Evolutionary conservation across 1,139 yeast species (phyloP).

Genomic region (Candida sp.): DNA sequence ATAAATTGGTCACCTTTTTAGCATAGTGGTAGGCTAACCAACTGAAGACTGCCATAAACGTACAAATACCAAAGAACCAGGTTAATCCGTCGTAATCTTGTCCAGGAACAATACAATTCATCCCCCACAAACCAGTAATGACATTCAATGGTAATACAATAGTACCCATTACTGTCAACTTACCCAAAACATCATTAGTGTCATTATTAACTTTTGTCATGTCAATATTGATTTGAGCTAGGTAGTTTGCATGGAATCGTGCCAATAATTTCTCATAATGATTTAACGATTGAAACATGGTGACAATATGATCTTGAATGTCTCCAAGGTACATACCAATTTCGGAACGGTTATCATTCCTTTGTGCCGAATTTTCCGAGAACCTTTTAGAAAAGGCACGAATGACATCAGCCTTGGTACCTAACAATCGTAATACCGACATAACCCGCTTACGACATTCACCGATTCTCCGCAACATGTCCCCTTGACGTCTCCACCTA

Average conservation of each 20-base stretch:
- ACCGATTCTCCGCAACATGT: conserved; percentile 91
- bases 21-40: conserved; percentile 41
- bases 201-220: conserved; percentile 98
- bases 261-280: conserved; percentile 94
- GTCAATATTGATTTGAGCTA: conserved; percentile 95
- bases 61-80: conserved; percentile 68
- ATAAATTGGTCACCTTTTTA: conserved; percentile 40
- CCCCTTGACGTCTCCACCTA: conserved; percentile 91
- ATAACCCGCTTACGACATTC: conserved; percentile 93
- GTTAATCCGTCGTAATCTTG: conserved; percentile 67
- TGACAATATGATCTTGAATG: conserved; percentile 91
- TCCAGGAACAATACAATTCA: conserved; percentile 97
- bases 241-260: conserved; percentile 88
- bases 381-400: conserved; percentile 92
- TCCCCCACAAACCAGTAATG: conserved; percentile 97
- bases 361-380: conserved; percentile 69
- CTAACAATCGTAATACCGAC: conserved; percentile 80
- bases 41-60: conserved; percentile 34
- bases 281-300: conserved; percentile 92
- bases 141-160: conserved; percentile 92
- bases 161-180: conserved; percentile 91
- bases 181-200: conserved; percentile 93
- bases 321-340: conserved; percentile 80
- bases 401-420: conserved; percentile 94
- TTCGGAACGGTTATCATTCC: conserved; percentile 18